Conservation (phyloP, 305 asterid genomes). For the Solanum hybrid region DNA sequence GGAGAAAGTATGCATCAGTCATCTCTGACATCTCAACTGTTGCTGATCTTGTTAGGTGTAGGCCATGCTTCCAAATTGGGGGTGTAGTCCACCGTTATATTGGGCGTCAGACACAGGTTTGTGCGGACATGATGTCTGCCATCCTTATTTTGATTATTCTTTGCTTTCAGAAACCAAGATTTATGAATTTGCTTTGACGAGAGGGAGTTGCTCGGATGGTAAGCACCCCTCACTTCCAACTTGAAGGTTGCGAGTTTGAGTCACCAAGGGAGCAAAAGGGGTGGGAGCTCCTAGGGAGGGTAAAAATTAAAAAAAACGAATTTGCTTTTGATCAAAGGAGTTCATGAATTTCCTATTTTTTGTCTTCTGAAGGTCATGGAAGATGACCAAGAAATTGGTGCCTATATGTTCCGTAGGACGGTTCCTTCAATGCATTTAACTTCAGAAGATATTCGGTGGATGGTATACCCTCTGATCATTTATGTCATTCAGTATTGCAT, state of each 20-base stretch:
- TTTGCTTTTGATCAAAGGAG: slow-evolving; percentile 7
- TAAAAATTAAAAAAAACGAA: neutral
- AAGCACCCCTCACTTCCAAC: too few species aligned
- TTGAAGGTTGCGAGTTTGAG: too few species aligned
- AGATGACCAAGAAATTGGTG: slow-evolving; percentile 96
- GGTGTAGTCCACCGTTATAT: slow-evolving; percentile 98
- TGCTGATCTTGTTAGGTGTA: slow-evolving; percentile 72
- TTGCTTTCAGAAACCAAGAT: slow-evolving; percentile 3
- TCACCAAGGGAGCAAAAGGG: too few species aligned
- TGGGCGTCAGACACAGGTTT: slow-evolving; percentile 97
- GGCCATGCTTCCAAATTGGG: slow-evolving; percentile 94
- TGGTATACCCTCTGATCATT: slow-evolving; percentile 50
- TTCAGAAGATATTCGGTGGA: slow-evolving; percentile 84
- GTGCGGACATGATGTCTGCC: neutral
- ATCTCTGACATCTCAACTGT: slow-evolving; percentile 66
- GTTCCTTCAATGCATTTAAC: slow-evolving; percentile 87
- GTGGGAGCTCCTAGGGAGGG: too few species aligned
- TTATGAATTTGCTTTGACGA: slow-evolving; percentile 6
- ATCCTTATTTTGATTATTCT: neutral
- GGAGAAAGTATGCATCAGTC: slow-evolving; percentile 65
- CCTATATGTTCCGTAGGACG: slow-evolving; percentile 98
- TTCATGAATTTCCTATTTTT: slow-evolving; percentile 9
- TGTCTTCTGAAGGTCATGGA: slow-evolving; percentile 84
- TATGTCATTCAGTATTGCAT: neutral
- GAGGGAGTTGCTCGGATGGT: too few species aligned